Evolutionary conservation across 2,329 filamentous ascomycete species (phyloP).

Genomic region (Setomelanomma holmii): DNA sequence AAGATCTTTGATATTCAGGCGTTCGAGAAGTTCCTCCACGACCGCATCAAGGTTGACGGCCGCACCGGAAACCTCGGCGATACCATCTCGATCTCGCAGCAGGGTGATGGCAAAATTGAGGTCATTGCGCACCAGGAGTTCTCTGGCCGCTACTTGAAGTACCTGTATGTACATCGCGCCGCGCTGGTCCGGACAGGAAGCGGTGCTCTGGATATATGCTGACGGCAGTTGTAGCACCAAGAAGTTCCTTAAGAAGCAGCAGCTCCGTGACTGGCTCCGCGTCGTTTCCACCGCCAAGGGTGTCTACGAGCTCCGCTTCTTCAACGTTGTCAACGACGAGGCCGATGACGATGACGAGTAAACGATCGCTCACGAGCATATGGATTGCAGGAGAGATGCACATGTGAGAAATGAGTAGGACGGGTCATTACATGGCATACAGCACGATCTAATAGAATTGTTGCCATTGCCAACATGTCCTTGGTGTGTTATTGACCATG

Average conservation of each 20-base stretch:
- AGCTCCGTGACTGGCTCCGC: constrained; percentile 99
- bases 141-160: constrained; percentile 99
- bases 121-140: constrained; percentile 97
- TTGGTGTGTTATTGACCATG: neutral
- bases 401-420: constrained; percentile 24
- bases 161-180: too few species aligned
- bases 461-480: constrained; percentile 22
- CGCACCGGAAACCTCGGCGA: constrained; percentile 98
- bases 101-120: constrained; percentile 97
- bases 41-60: constrained; percentile 99
- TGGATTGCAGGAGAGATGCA: constrained; percentile 9
- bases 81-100: constrained; percentile 85
- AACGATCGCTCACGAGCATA: constrained; percentile 47
- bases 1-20: constrained; percentile 99
- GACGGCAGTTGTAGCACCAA: constrained; percentile 76
- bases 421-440: constrained; percentile 33
- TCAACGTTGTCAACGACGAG: constrained; percentile 99
- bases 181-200: too few species aligned
- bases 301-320: constrained; percentile 99
- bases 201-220: constrained; percentile 15
- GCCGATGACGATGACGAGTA: constrained; percentile 99
- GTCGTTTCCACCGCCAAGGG: constrained; percentile 98
- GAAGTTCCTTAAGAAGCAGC: constrained; percentile 99
- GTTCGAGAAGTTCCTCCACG: constrained; percentile 99
- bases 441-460: constrained; percentile 41